Evolutionary conservation across 768 basidiomycete species (phyloP), one percentile per base, ranked within the genome.

Genomic region (Thelephora ganbajun): DNA sequence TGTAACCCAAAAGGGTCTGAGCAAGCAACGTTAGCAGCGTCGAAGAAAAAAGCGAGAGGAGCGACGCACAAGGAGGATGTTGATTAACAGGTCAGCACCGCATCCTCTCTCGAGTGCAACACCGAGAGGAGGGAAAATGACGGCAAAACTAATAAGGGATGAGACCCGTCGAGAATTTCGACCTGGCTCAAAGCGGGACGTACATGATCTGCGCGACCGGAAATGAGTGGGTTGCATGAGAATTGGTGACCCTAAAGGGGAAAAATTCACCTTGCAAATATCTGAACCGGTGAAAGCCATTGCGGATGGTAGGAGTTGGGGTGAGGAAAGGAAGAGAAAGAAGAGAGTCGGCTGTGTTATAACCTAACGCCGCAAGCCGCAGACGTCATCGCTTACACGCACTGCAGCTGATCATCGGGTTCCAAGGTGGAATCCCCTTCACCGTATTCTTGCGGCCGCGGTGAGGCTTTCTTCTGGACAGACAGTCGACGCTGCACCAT

Each of bases 51-150:
- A 12, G 48, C 3, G 3, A 41, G 41, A 48, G 5, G 34, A 35
- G 20, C 19, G 45, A 64, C 64, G 48, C 56, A 69, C 65, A 54
- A 90, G 63, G 18, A 82, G 67, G 53, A 91, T 80, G 67, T 91
- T 90, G 66, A 91, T 87, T 47, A 69, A 48, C 39, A 93, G 63
- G 61, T 92, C 88, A 18, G 74, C 77, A 33, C 69, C 67, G 60
- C 88, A 92, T 20, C 91, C 91, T 46, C 86, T 74, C 67, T 93
- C 89, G 20, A 93, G 66, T 67, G 91, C 90, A 20, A 94, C 91
- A 48, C 82, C 89, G 2, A 94, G 59, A 50, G 91, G 91, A 9
- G 89, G 87, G 12, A 89, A 56, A 60, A 88, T 54, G 64, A 89
- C 70, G 50, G 85, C 85, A 47, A 78, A 56, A 50, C 77, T 83